Evolutionary conservation across 2,329 filamentous ascomycete species (phyloP), one percentile per base, ranked within the genome.

Genomic region (Colletotrichum orbiculare): DNA sequence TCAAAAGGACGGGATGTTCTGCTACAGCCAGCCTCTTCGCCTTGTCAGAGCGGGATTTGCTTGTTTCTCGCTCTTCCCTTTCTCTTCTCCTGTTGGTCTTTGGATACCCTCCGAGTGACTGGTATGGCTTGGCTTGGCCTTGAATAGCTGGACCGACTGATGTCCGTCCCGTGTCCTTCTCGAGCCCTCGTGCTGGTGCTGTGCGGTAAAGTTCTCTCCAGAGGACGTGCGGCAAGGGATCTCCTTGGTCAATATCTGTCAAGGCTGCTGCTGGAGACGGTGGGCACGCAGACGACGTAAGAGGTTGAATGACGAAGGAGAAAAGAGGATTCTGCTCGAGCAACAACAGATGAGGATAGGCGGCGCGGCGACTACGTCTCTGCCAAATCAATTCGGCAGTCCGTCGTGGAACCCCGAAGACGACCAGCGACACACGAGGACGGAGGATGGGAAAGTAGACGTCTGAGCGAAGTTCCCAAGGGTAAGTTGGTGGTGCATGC

Each of bases 1-100:
- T 63, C 45, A 65, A 62, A 65, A 65, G 63, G 63, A 45, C 58
- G 59, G 52, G 52, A 62, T 63, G 58, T 17, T 65, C 63, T 62
- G 52, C 58, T 62, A 52, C 58, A 42, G 34, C 25, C 11, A 35
- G 52, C 42, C 41, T 38, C 39, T 37, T 25, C 15, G 56, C 33
- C 25, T 39, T 39, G 42, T 42, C 50, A 43, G n/a, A 33, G 52
- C 53, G 46, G 52, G 37, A 47, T 38, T 34, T 62, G 52, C 47
- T 65, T 47, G 58, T 62, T 53, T 57, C 47, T 56, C 37, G 35
- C 39, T 45, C 43, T 48, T 33, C 13, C 41, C 39, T 37, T 48
- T 25, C 41, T 52, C 47, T 47, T 45, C n/a, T 45, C 35, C 39
- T 53, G 47, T 52, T 15, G 12, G 42, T 17, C 38, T 54, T 48